phyloP scores from a whole-genome alignment of 2,329 filamentous ascomycete genomes.

The Aureobasidium melanogenum region DNA sequence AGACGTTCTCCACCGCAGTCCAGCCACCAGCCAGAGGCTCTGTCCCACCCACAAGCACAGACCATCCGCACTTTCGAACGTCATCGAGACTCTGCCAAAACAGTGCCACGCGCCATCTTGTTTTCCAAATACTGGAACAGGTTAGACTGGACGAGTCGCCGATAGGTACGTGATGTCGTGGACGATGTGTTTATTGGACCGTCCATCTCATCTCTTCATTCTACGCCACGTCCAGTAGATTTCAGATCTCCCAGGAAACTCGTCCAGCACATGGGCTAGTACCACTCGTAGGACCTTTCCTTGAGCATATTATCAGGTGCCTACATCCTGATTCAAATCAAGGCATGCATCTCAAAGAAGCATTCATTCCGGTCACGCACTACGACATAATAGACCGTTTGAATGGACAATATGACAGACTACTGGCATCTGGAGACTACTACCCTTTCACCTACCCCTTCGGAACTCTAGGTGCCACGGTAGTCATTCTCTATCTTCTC shows the following conservation, averaged over 20 bases:
- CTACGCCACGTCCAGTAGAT: neutral
- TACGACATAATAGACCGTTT: conserved; percentile 12
- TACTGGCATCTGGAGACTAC: conserved; percentile 31
- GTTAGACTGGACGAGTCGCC: neutral
- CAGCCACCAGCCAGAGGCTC: neutral
- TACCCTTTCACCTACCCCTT: conserved; percentile 38
- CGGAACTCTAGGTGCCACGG: conserved; percentile 28
- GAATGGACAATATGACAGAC: conserved; percentile 30
- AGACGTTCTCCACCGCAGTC: conserved; percentile 5
- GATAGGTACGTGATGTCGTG: neutral
- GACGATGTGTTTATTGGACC: neutral
- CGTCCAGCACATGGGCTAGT: neutral
- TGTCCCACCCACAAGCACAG: neutral
- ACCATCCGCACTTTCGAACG: neutral
- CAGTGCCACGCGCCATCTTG: neutral
- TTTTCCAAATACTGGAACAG: conserved; percentile 6
- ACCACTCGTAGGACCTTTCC: neutral
- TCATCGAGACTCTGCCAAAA: neutral
- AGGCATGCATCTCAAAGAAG: neutral
- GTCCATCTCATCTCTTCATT: neutral
- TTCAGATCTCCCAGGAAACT: neutral
- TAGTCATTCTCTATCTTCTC: conserved; percentile 42
- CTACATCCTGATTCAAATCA: neutral
- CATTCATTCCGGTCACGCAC: neutral
- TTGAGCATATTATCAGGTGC: neutral